Conservation (phyloP, 305 asterid genomes). For the Fraxinus paxiana region DNA sequence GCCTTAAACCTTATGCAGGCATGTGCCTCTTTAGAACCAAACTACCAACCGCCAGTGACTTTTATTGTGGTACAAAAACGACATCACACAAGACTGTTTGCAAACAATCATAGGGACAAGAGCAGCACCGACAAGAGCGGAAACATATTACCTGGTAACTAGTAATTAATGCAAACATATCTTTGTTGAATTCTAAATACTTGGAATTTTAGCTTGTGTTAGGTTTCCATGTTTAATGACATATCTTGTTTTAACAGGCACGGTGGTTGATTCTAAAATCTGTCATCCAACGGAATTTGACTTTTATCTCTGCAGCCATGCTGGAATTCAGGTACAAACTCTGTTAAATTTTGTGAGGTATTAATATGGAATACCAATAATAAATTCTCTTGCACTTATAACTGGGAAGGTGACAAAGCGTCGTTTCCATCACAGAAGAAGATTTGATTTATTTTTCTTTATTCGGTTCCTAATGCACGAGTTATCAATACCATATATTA, state of each 20-base stretch:
- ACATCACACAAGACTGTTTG: constrained; percentile 85
- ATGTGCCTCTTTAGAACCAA: constrained; percentile 92
- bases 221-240: background rate
- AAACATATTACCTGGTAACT: constrained; percentile 81
- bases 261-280: constrained; percentile 90
- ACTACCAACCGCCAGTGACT: constrained; percentile 95
- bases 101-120: constrained; percentile 85
- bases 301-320: constrained; percentile 96
- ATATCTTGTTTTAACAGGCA: constrained; percentile 47
- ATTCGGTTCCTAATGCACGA: background rate
- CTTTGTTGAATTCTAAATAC: background rate
- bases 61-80: constrained; percentile 93
- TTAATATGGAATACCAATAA: background rate
- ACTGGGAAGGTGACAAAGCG: background rate
- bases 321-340: constrained; percentile 82
- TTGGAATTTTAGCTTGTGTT: background rate
- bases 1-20: constrained; percentile 45
- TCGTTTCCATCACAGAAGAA: background rate
- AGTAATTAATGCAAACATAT: background rate
- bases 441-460: background rate
- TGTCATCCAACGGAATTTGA: constrained; percentile 98
- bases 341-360: background rate
- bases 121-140: constrained; percentile 90
- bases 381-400: background rate
- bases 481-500: background rate